Conservation (phyloP, 345 rosid genomes). For the Euphorbia lathyris region DNA sequence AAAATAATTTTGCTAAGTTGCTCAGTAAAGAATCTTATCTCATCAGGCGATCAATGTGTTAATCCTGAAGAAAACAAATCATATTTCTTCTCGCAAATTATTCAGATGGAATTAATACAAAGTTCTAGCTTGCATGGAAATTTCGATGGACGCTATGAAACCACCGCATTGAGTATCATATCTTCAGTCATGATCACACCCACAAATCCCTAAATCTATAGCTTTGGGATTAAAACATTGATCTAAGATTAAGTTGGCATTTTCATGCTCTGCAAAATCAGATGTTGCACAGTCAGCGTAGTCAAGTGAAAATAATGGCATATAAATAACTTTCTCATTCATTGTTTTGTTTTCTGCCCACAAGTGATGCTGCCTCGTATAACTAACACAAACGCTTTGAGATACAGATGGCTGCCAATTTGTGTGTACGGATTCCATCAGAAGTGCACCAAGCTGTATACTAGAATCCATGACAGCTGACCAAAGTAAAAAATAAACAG, state of each 20-base stretch:
- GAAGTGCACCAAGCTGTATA: conserved; percentile 92
- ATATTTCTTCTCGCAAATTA: background rate
- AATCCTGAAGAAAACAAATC: too few species aligned
- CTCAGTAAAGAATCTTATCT: too few species aligned
- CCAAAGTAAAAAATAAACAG: conserved; percentile 28
- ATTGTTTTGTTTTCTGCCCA: conserved; percentile 6
- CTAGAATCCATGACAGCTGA: conserved; percentile 93
- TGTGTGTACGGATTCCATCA: conserved; percentile 30
- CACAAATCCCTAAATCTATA: conserved; percentile 10
- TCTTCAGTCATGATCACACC: background rate
- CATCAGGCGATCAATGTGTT: too few species aligned
- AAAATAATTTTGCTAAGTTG: too few species aligned
- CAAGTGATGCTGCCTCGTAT: conserved; percentile 25
- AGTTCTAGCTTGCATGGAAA: conserved; percentile 4
- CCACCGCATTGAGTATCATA: conserved; percentile 2
- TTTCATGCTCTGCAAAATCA: conserved; percentile 23
- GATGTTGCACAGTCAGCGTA: conserved; percentile 18
- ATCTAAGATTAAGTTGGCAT: conserved; percentile 15
- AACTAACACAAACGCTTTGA: conserved; percentile 3
- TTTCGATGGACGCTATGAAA: conserved; percentile 5
- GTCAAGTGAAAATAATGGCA: conserved; percentile 7
- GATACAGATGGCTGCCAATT: conserved; percentile 14
- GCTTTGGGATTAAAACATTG: conserved; percentile 18
- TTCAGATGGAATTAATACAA: background rate
- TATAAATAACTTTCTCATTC: conserved; percentile 14